Evolutionary conservation across 1,284 basidiomycete species (phyloP), one percentile per base, ranked within the genome.

Genomic region (Cryptococcus sp.): DNA sequence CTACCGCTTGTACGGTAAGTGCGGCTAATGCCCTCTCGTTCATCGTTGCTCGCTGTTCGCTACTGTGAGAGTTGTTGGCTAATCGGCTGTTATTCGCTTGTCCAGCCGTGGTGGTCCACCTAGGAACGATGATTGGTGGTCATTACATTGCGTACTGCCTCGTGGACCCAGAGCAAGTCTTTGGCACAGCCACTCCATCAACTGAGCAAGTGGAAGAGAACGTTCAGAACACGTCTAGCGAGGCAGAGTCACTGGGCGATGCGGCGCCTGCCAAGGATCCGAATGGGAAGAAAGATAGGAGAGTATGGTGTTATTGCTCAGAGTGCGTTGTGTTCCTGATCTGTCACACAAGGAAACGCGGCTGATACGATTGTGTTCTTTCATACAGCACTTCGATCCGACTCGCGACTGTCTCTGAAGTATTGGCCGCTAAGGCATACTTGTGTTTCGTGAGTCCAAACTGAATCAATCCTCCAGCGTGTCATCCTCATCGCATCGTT

Each of bases 281-380:
- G 16, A 48, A 55, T 47, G 39, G 54, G 13, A 63, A 68, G 43
- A 66, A 68, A 45, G 76, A 80, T 47, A 73, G 73, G 48, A 79
- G 93, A 39, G 85, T 89, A 60, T 97, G 93, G 93, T 90, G 90
- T 49, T 94, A 90, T 73, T 88, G 81, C 55, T 94, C 81, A 86
- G 90, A 75, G 75, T 75, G 57, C 62, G 76, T 72, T 10, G 1
- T 89, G 91, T 39, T 29, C 38, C n/a, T 19, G 8, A 13, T 46
- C 19, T 29, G 15, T 19, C 20, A 46, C 16, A 16, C 22, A 23
- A 26, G 41, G 19, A 29, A 29, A 6, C 46, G 8, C 17, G 40
- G 34, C 19, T 3, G n/a, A 6, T 25, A 44, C 23, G 13, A 49
- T 17, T 10, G 46, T 13, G n/a, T 5, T 43, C 20, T 2, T 46